Conservation (phyloP, 176 grass and related monocot genomes). For the Cenchrus fungigraminus region DNA sequence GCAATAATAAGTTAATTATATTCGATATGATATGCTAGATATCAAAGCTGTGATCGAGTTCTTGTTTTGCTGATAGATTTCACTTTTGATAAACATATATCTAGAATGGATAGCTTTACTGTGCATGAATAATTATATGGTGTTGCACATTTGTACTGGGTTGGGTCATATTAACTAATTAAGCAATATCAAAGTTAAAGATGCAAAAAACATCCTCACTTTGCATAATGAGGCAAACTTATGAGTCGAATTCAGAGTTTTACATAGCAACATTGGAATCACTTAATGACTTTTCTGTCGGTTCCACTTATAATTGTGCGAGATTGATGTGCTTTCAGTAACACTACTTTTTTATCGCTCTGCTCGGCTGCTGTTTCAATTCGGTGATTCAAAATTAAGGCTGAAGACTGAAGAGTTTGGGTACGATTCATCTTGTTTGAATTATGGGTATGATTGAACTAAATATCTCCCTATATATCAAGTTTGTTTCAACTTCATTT, state of each 20-base stretch:
- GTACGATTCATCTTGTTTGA: not conserved
- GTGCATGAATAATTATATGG: constrained; percentile 4
- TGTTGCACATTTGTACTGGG: not conserved
- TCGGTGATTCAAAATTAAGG: not conserved
- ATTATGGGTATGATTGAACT: not conserved
- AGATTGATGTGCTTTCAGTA: constrained; percentile 11
- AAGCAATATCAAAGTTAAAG: not conserved
- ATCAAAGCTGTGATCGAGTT: not conserved
- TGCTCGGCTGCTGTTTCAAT: not conserved
- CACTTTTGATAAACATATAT: not conserved
- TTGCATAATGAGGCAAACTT: not conserved
- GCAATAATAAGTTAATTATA: constrained; percentile 9
- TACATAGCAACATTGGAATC: constrained; percentile 5
- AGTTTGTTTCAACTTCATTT: not conserved
- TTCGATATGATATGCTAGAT: constrained; percentile 6
- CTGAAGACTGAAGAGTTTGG: too few relatives aligned
- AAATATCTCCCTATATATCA: not conserved
- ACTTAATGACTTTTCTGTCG: not conserved
- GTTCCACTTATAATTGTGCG: not conserved
- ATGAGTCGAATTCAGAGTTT: not conserved
- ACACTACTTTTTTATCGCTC: not conserved
- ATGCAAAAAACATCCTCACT: not conserved
- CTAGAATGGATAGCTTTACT: not conserved
- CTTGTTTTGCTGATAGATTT: not conserved
- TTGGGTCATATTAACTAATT: not conserved